Conservation (phyloP, 306 rosid species). For the Aeschynomene evenia region DNA sequence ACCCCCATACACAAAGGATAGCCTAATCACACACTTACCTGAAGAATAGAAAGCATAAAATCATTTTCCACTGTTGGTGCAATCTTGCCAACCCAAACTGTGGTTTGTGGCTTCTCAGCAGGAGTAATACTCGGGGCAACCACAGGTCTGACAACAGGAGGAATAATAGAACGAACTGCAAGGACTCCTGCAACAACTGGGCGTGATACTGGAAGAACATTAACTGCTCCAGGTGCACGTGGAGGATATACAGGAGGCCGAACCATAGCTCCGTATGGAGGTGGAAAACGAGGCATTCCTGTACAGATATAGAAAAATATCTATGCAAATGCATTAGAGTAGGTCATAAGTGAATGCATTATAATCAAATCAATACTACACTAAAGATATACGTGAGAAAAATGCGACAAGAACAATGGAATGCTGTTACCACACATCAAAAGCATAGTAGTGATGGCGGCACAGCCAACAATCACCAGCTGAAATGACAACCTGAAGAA, state of each 20-base stretch:
- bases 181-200: slow-evolving; percentile 83
- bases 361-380: slow-evolving; percentile 34
- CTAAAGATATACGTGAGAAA: slow-evolving; percentile 35
- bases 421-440: slow-evolving; percentile 82
- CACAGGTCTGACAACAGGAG: slow-evolving; percentile 76
- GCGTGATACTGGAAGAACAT: slow-evolving; percentile 68
- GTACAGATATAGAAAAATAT: slow-evolving; percentile 55
- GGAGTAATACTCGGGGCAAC: slow-evolving; percentile 70
- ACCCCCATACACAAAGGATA: background rate
- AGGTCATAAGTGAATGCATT: slow-evolving; percentile 26
- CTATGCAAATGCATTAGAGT: slow-evolving; percentile 77
- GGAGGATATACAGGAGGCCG: slow-evolving; percentile 76
- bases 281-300: slow-evolving; percentile 85
- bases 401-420: slow-evolving; percentile 48
- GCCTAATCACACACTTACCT: slow-evolving; percentile 48
- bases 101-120: slow-evolving; percentile 79
- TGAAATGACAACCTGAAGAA: slow-evolving; percentile 86
- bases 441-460: slow-evolving; percentile 90
- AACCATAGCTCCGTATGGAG: slow-evolving; percentile 74
- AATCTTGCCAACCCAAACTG: slow-evolving; percentile 89
- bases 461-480: slow-evolving; percentile 92
- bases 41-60: slow-evolving; percentile 77
- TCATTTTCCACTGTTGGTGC: slow-evolving; percentile 91
- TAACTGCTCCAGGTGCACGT: slow-evolving; percentile 76
- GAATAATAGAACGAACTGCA: slow-evolving; percentile 73